Evolutionary conservation across 164 flowering plant genomes (phyloP).

Genomic region (Annona cherimola): DNA sequence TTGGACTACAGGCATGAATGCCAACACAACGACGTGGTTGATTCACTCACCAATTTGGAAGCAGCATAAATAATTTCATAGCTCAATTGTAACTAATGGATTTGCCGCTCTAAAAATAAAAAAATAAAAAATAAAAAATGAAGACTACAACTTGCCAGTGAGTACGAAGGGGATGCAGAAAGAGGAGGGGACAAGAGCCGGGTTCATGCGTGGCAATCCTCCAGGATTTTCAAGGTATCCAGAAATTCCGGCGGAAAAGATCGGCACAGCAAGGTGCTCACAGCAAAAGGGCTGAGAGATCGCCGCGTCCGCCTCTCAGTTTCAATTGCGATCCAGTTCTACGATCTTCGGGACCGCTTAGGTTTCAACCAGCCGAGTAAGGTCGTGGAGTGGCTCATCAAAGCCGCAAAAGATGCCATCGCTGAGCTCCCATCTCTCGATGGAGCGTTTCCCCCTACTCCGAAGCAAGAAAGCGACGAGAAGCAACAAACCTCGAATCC

Average conservation of each 20-base stretch:
- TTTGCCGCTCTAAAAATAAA: constrained; percentile 28
- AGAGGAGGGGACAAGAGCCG: constrained; percentile 18
- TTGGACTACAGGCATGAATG: constrained; percentile 87
- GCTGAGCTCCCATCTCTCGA: constrained; percentile 79
- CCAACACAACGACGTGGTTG: constrained; percentile 79
- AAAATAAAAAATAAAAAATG: too few relatives aligned
- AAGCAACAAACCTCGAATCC: constrained; percentile 20
- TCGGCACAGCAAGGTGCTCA: constrained; percentile 73
- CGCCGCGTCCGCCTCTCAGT: constrained; percentile 73
- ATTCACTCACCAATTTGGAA: constrained; percentile 74
- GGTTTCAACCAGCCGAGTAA: constrained; percentile 94
- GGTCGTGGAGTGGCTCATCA: constrained; percentile 95
- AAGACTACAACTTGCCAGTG: too few relatives aligned
- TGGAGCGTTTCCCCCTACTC: constrained; percentile 42
- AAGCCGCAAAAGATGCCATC: constrained; percentile 74
- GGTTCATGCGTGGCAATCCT: constrained; percentile 55
- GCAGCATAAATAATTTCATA: constrained; percentile 19
- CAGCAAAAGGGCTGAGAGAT: constrained; percentile 69
- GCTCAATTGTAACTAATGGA: constrained; percentile 52
- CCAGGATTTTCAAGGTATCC: constrained; percentile 86
- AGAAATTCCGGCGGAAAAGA: constrained; percentile 90
- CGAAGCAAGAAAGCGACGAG: constrained; percentile 49
- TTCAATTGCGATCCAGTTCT: constrained; percentile 73
- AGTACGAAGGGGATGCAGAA: constrained; percentile 38
- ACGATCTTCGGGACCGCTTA: constrained; percentile 77